phyloP scores from a whole-genome alignment of 345 rosid genomes.

The Acer negundo region DNA sequence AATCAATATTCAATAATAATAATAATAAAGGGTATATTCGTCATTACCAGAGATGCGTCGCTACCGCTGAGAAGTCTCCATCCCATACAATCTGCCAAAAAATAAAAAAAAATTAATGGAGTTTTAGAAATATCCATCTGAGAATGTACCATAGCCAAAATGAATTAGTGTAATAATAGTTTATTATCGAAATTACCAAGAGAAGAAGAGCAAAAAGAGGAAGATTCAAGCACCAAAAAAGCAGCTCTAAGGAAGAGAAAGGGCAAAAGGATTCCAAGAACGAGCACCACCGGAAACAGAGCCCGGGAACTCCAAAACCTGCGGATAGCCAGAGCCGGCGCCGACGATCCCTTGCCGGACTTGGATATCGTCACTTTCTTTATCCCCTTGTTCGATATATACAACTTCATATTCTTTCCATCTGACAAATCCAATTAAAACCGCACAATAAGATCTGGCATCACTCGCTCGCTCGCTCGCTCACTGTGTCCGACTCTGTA shows the following conservation, averaged over 20 bases:
- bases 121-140: neutral
- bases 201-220: slow-evolving; percentile 62
- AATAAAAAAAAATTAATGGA: neutral
- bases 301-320: slow-evolving; percentile 54
- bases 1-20: neutral
- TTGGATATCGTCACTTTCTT: slow-evolving; percentile 63
- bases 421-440: slow-evolving; percentile 13
- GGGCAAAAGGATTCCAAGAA: slow-evolving; percentile 61
- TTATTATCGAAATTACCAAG: slow-evolving; percentile 34
- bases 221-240: slow-evolving; percentile 75
- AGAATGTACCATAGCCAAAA: neutral
- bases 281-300: slow-evolving; percentile 49
- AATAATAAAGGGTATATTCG: slow-evolving; percentile 13
- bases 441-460: too few species aligned
- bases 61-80: slow-evolving; percentile 65
- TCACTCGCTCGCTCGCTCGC: neutral
- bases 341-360: slow-evolving; percentile 43
- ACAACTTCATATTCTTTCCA: slow-evolving; percentile 56
- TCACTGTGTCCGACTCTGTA: neutral
- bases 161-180: too few species aligned
- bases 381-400: slow-evolving; percentile 67
- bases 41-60: slow-evolving; percentile 61
- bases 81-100: slow-evolving; percentile 65
- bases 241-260: slow-evolving; percentile 72
- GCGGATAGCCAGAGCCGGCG: slow-evolving; percentile 40